Conservation (phyloP, 768 basidiomycete genomes). For the Leucocoprinus leucothites region DNA sequence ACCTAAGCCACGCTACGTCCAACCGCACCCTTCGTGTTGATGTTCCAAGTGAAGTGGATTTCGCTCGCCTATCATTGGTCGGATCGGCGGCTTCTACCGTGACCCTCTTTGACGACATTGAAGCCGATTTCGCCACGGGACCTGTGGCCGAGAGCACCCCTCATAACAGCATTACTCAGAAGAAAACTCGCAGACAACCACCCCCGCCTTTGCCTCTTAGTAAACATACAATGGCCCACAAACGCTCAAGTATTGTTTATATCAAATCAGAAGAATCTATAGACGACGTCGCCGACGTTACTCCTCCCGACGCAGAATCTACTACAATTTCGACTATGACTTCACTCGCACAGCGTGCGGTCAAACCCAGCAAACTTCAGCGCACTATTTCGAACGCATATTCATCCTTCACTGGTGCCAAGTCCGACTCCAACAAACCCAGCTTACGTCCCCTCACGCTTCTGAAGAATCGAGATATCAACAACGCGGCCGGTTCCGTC, state of each 20-base stretch:
- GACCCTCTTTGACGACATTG: slow-evolving; percentile 58
- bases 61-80: slow-evolving; percentile 49
- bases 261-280: slow-evolving; percentile 54
- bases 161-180: slow-evolving; percentile 41
- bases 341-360: slow-evolving; percentile 43
- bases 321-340: slow-evolving; percentile 31
- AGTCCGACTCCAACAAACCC: slow-evolving; percentile 36
- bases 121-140: slow-evolving; percentile 38
- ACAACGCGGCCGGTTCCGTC: slow-evolving; percentile 21
- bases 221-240: slow-evolving; percentile 20
- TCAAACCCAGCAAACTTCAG: slow-evolving; percentile 47
- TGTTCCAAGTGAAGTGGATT: slow-evolving; percentile 45
- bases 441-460: slow-evolving; percentile 63
- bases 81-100: slow-evolving; percentile 59
- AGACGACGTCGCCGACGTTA: slow-evolving; percentile 17
- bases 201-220: slow-evolving; percentile 32
- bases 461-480: slow-evolving; percentile 52
- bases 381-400: slow-evolving; percentile 35
- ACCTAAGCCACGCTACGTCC: slow-evolving; percentile 30
- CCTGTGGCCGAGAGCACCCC: slow-evolving; percentile 66
- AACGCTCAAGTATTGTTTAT: slow-evolving; percentile 61
- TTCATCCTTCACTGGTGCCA: slow-evolving; percentile 22
- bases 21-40: slow-evolving; percentile 47
- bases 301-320: slow-evolving; percentile 17
- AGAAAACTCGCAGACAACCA: slow-evolving; percentile 26